Base-by-base conservation (phyloP, 2,329 filamentous ascomycete species). In the Epichloe coenophiala region DNA sequence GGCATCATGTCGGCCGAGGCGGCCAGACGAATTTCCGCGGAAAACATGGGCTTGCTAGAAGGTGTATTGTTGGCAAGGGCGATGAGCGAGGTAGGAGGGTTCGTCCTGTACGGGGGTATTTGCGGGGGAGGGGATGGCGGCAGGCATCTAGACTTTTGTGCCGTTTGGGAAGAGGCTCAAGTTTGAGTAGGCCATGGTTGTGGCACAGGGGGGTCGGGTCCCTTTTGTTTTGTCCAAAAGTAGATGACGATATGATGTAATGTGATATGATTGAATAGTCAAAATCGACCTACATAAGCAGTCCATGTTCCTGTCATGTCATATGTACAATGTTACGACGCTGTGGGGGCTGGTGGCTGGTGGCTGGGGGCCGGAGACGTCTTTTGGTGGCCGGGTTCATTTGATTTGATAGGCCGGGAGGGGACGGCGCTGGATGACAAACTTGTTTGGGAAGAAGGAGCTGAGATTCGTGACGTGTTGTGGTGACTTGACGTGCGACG, bases 211-310 rank as follows among this genome's bases (percentile, higher is more conserved):
- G 5, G 23, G 21, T 23, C 21, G 21, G 23, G 33, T 27, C 31
- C 9, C 9, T 31, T 31, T 31, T 11, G 3, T 31, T 31, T 31
- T 11, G 31, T 31, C 31, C 4, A 31, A 11, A 49, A 15, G 33
- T 37, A 45, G 48, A 50, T 45, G 48, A 51, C 38, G 41, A 56
- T 27, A 45, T 23, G 51, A 47, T 27, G 41, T 43, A 36, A 53
- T 27, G 40, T 41, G 45, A 48, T 27, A 50, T 21, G 47, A 48
- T 43, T 37, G 43, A 21, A 42, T 37, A 36, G 11, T 19, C 19
- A 19, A 12, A 9, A 38, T 12, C 31, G 44, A 45, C 4, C 15
- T n/a, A 15, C 15, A 3, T 9, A 2, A 39, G 37, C 11, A 17
- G 9, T 31, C 8, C 27, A 31, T 31, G 27, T 31, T 31, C 27